Percentiles rank a stretch among this genome's conserved stretches.
Conservation (phyloP, 2,329 filamentous ascomycete species). For the Gaeumannomyces sp. region DNA sequence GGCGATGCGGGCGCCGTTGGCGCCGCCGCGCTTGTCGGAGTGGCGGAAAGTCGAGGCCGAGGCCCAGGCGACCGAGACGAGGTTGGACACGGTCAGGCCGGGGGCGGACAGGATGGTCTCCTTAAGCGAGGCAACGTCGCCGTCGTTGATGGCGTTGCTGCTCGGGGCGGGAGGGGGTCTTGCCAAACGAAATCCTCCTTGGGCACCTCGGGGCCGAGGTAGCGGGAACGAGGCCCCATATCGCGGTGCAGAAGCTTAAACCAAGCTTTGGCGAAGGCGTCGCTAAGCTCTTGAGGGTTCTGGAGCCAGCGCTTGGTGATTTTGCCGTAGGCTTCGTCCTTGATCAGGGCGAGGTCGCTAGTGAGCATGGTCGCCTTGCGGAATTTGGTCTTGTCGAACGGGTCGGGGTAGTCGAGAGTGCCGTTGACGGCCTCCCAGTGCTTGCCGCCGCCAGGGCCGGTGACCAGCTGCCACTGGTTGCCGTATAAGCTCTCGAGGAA, state of each 20-base stretch:
- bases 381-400: slow-evolving; percentile 61
- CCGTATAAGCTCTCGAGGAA: slow-evolving; percentile 70
- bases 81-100: slow-evolving; percentile 49
- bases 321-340: slow-evolving; percentile 64
- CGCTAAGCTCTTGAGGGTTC: slow-evolving; percentile 57
- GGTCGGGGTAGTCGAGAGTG: slow-evolving; percentile 60
- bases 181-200: slow-evolving; percentile 62
- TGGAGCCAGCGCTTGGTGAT: slow-evolving; percentile 61
- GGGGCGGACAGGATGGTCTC: slow-evolving; percentile 51
- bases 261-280: slow-evolving; percentile 67
- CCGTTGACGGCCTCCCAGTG: slow-evolving; percentile 66
- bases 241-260: slow-evolving; percentile 72
- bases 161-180: slow-evolving; percentile 55
- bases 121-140: slow-evolving; percentile 57
- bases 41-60: slow-evolving; percentile 63
- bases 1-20: slow-evolving; percentile 69
- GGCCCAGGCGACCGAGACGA: slow-evolving; percentile 61
- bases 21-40: slow-evolving; percentile 71
- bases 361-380: slow-evolving; percentile 66
- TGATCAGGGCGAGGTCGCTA: slow-evolving; percentile 62
- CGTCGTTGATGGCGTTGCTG: slow-evolving; percentile 49
- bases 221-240: slow-evolving; percentile 61
- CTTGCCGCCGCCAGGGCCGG: slow-evolving; percentile 64
- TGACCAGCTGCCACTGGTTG: slow-evolving; percentile 66
- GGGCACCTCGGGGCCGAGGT: slow-evolving; percentile 65